These are phyloP conservation scores for Medakamo hakoo DNA, from an alignment of 139 green algal genomes.

Conservation along the genomic window DNA sequence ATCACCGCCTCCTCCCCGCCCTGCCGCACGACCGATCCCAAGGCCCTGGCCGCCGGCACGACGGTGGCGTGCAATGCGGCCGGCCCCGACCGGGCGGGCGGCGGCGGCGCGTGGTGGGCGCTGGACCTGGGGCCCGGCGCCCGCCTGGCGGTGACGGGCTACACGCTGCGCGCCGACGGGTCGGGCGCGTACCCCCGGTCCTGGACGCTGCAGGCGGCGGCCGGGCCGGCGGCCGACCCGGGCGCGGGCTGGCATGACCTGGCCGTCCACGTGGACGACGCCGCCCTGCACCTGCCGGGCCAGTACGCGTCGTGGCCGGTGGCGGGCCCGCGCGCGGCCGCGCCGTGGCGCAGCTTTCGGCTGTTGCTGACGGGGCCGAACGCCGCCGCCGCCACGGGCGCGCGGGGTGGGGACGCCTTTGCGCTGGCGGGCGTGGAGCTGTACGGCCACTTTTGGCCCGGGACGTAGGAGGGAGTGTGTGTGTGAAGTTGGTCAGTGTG, in stretches of 20 bases:
- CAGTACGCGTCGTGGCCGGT: slow-evolving; percentile 73
- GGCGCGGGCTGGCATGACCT: slow-evolving; percentile 43
- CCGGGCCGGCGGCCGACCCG: slow-evolving; percentile 28
- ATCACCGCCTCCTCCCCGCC: slow-evolving; percentile 37
- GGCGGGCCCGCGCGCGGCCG: slow-evolving; percentile 25
- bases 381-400: slow-evolving; percentile 7
- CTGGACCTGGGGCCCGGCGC: slow-evolving; percentile 52
- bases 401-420: slow-evolving; percentile 36
- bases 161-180: slow-evolving; percentile 66
- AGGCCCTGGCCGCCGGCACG: slow-evolving; percentile 28
- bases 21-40: slow-evolving; percentile 44
- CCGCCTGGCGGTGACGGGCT: slow-evolving; percentile 56
- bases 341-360: slow-evolving; percentile 52
- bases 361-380: slow-evolving; percentile 39
- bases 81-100: slow-evolving; percentile 2
- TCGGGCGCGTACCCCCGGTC: slow-evolving; percentile 46
- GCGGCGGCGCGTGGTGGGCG: slow-evolving; percentile 42
- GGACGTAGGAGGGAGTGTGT: neutral
- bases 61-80: slow-evolving; percentile 53
- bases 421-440: slow-evolving; percentile 54
- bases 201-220: slow-evolving; percentile 61
- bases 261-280: slow-evolving; percentile 40
- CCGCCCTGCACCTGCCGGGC: slow-evolving; percentile 35
- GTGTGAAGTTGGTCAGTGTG: slow-evolving; percentile 4
- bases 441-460: slow-evolving; percentile 47